A percentile compares a stretch with the other conserved stretches of the same genome.
These are phyloP conservation scores for Boletus rex-veris DNA, from an alignment of 768 basidiomycete species.

Conservation along the genomic window DNA sequence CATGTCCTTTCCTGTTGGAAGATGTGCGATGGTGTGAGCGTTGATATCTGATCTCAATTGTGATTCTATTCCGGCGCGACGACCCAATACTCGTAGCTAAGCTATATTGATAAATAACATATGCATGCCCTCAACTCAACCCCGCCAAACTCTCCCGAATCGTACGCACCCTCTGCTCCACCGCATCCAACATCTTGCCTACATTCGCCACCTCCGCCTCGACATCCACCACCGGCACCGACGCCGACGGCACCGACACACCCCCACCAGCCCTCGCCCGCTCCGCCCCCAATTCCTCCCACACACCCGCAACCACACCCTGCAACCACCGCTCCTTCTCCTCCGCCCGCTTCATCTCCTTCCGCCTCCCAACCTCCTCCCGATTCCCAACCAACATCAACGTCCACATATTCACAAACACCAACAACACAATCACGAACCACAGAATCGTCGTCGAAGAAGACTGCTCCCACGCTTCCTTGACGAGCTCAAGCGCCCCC, in stretches of 20 bases:
- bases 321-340: constrained; percentile 77
- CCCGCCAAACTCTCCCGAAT: constrained; percentile 44
- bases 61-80: no score
- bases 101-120: no score
- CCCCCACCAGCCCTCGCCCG: constrained; percentile 29
- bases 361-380: constrained; percentile 44
- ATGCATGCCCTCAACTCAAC: constrained; percentile 22
- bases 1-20: constrained; percentile 1
- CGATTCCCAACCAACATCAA: constrained; percentile 44
- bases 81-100: no score
- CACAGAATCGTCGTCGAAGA: constrained; percentile 68
- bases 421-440: constrained; percentile 66
- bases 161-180: constrained; percentile 54
- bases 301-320: constrained; percentile 64
- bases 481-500: constrained; percentile 73
- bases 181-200: constrained; percentile 46
- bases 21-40: neutral
- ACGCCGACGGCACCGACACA: constrained; percentile 14
- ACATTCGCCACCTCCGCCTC: constrained; percentile 49
- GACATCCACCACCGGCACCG: constrained; percentile 32
- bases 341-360: constrained; percentile 50
- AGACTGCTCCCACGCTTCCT: constrained; percentile 77
- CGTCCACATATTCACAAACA: constrained; percentile 80
- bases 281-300: constrained; percentile 61
- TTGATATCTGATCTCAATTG: neutral